phyloP scores from a whole-genome alignment of 2,329 filamentous ascomycete genomes.

The Colletotrichum higginsianum region DNA sequence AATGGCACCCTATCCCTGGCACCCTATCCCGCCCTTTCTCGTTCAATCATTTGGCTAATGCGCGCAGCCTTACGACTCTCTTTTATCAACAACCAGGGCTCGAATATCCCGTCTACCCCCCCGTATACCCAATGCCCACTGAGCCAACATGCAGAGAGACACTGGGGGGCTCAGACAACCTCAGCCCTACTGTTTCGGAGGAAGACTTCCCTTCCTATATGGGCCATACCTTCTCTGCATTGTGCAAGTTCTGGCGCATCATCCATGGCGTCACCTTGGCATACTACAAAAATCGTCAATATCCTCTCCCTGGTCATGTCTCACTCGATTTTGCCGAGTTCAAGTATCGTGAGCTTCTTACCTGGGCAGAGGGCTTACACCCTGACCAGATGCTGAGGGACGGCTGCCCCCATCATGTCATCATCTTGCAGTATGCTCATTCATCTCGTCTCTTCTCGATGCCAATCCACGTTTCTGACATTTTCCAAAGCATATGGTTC shows the following conservation, averaged over 20 bases:
- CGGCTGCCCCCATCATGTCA: conserved; percentile 52
- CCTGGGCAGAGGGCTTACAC: conserved; percentile 54
- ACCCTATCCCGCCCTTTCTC: too few relatives aligned
- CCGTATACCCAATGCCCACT: conserved; percentile 45
- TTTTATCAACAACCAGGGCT: conserved; percentile 53
- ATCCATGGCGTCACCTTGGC: conserved; percentile 50
- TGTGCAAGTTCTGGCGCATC: conserved; percentile 57
- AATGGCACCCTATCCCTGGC: not conserved
- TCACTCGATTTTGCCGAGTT: conserved; percentile 51
- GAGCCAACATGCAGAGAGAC: not conserved
- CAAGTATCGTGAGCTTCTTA: conserved; percentile 57
- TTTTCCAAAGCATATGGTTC: conserved; percentile 55
- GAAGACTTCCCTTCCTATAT: conserved; percentile 38
- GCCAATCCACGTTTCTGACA: not conserved
- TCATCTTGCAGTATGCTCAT: conserved; percentile 54
- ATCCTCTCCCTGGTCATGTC: conserved; percentile 28
- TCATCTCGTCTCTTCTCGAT: not conserved
- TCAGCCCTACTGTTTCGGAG: too few relatives aligned
- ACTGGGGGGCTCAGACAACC: not conserved
- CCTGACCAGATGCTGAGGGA: conserved; percentile 46
- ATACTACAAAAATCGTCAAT: conserved; percentile 46
- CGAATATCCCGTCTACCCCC: conserved; percentile 33
- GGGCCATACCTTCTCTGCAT: conserved; percentile 49
- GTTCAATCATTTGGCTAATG: not conserved
- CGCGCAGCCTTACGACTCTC: conserved; percentile 48